Evolutionary conservation across 129 eudicot species (phyloP).

Genomic region (Lactuca sativa): DNA sequence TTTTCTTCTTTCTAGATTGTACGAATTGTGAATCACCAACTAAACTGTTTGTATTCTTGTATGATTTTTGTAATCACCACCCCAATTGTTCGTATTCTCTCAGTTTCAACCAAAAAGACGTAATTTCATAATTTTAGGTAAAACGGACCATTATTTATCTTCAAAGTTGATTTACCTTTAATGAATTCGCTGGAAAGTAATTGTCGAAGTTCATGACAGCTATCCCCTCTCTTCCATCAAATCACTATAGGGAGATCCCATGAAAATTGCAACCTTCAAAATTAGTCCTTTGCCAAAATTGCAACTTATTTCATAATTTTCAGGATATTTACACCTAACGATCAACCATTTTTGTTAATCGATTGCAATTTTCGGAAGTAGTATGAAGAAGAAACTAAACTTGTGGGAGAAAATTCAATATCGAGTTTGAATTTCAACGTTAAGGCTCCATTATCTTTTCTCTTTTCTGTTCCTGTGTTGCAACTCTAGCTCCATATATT

Average conservation of each 20-base stretch:
- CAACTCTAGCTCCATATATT: not conserved
- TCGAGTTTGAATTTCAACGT: constrained; percentile 1
- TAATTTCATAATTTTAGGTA: not conserved
- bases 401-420: not conserved
- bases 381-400: not conserved
- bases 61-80: not conserved
- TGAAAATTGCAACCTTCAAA: too few relatives aligned
- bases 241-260: too few relatives aligned
- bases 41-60: not conserved
- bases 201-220: too few relatives aligned
- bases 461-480: not conserved
- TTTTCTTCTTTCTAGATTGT: not conserved
- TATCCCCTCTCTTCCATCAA: too few relatives aligned
- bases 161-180: not conserved
- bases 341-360: not conserved
- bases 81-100: not conserved
- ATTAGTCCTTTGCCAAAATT: too few relatives aligned
- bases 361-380: not conserved
- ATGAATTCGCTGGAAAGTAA: not conserved
- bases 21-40: not conserved
- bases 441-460: too few relatives aligned
- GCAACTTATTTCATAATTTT: too few relatives aligned
- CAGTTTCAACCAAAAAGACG: not conserved
- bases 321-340: not conserved
- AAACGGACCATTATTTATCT: constrained; percentile 3